A percentile compares a stretch with the other conserved stretches of the same genome.
Conservation (phyloP, 129 eudicot genomes). For the Escallonia rubra region DNA sequence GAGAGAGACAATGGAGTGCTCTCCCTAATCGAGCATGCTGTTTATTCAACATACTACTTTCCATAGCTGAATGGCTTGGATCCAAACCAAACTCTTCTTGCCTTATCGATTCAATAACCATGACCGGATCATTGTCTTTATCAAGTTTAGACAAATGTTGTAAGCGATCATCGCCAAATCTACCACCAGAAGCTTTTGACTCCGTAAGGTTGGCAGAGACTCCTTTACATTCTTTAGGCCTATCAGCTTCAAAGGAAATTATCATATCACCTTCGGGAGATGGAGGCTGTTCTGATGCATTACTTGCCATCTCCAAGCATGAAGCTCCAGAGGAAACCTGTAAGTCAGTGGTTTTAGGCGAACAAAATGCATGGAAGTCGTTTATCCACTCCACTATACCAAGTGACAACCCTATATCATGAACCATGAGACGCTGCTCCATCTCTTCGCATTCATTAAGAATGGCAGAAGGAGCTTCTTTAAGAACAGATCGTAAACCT, state of each 20-base stretch:
- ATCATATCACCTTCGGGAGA: conserved; percentile 17
- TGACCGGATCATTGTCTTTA: conserved; percentile 30
- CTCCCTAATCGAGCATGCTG: conserved; percentile 98
- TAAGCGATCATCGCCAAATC: conserved; percentile 6
- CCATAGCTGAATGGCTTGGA: conserved; percentile 39
- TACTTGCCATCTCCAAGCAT: conserved; percentile 11
- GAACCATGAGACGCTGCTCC: conserved; percentile 68
- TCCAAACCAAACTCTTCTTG: conserved; percentile 84
- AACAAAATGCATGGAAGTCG: conserved; percentile 37
- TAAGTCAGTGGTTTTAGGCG: conserved; percentile 13
- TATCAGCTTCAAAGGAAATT: conserved; percentile 15
- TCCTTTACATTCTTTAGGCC: conserved; percentile 11
- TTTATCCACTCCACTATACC: conserved; percentile 82
- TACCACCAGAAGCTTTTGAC: conserved; percentile 3
- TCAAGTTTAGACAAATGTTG: conserved; percentile 16
- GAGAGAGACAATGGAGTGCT: conserved; percentile 97
- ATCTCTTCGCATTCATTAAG: conserved; percentile 48
- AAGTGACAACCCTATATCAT: conserved; percentile 69
- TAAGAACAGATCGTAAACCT: conserved; percentile 41
- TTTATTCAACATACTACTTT: conserved; percentile 63
- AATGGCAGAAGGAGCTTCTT: conserved; percentile 56
- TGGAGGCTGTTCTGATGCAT: neutral
- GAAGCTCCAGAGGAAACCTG: conserved; percentile 20
- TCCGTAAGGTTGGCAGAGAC: conserved; percentile 11
- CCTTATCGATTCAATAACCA: conserved; percentile 68